A percentile compares a stretch with the other conserved stretches of the same genome.
Conservation (phyloP, 306 rosid species). For the Begonia loranthoides region DNA sequence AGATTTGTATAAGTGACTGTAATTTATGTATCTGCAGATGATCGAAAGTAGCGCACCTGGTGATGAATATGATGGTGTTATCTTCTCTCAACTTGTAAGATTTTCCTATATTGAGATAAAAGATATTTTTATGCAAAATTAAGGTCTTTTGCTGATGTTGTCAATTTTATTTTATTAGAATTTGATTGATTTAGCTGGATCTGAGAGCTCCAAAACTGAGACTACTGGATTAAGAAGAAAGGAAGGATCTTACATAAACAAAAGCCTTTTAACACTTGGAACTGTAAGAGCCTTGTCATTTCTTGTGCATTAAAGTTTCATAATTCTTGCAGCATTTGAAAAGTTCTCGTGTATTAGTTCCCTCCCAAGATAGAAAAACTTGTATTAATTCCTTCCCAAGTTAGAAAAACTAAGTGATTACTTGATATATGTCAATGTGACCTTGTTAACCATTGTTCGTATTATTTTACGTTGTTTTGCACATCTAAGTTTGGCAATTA, state of each 20-base stretch:
- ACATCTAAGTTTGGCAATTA: no score
- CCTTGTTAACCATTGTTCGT: no score
- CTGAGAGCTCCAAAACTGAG: constrained; percentile 98
- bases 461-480: no score
- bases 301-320: background rate
- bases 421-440: no score
- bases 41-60: constrained; percentile 95
- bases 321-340: no score
- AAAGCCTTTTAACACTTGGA: constrained; percentile 98
- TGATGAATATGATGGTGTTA: constrained; percentile 96
- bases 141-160: constrained; percentile 3
- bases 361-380: no score
- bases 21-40: constrained; percentile 58
- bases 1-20: background rate
- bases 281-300: constrained; percentile 49
- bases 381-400: no score
- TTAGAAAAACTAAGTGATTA: no score
- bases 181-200: constrained; percentile 96
- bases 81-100: constrained; percentile 97
- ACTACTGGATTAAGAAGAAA: constrained; percentile 96
- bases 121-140: no score
- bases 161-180: constrained; percentile 36
- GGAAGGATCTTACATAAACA: constrained; percentile 98
- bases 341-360: no score
- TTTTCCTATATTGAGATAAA: background rate